Evolutionary conservation across 345 rosid genomes (phyloP).

Genomic region (Geranium brycei): DNA sequence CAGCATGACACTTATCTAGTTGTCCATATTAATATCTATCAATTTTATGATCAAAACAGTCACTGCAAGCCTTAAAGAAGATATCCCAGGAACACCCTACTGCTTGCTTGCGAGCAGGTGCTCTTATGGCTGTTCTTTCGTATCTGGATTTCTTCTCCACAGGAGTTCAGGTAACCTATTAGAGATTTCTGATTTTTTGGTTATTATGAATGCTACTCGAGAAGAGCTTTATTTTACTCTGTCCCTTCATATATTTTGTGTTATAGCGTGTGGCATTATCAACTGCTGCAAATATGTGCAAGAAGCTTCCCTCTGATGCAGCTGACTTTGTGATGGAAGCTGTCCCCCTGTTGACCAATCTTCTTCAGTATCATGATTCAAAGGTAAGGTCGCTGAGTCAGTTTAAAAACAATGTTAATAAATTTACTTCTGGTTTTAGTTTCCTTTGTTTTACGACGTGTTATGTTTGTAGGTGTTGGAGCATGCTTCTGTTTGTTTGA

Average conservation of each 20-base stretch:
- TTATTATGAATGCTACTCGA: background rate
- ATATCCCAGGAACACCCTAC: conserved; percentile 99
- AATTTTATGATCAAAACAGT: conserved; percentile 32
- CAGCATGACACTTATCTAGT: background rate
- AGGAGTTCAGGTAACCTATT: conserved; percentile 74
- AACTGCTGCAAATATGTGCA: conserved; percentile 99
- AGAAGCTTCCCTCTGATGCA: conserved; percentile 97
- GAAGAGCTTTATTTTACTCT: background rate
- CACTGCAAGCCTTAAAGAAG: conserved; percentile 95
- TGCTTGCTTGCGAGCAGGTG: conserved; percentile 98
- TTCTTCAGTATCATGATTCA: conserved; percentile 90
- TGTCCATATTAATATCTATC: background rate
- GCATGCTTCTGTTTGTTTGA: conserved; percentile 93
- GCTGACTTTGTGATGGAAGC: conserved; percentile 99
- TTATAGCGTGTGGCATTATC: conserved; percentile 85
- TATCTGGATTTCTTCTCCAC: conserved; percentile 98
- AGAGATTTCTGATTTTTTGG: background rate
- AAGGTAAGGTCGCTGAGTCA: conserved; percentile 33
- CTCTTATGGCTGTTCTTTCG: conserved; percentile 98
- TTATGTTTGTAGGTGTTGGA: conserved; percentile 60
- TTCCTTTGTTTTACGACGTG: background rate
- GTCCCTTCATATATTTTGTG: conserved; percentile 4
- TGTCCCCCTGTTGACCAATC: conserved; percentile 90
- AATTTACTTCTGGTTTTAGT: background rate
- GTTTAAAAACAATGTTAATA: background rate